Base-by-base conservation (phyloP, 805 yeast species). In the Blastobotrys parvus region DNA sequence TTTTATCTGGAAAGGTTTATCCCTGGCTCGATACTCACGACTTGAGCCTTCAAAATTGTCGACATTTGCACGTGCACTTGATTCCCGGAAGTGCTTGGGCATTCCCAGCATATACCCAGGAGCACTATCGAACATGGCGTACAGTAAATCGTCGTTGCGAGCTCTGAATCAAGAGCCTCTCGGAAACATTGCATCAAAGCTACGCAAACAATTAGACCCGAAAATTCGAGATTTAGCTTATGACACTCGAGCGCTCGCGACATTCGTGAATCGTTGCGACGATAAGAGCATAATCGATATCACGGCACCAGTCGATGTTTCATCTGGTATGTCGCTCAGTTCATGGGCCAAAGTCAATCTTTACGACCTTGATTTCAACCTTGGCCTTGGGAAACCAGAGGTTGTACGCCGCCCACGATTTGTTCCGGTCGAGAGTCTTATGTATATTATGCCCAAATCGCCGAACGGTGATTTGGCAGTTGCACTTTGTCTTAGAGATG, bases 331-430 rank as follows among this genome's bases (percentile, higher is more conserved):
- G 15, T 37, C 37, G 42, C 21, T 48, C 16, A 48, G 51, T 23
- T 48, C 51, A 7, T 48, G 51, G 51, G 42, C 47, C 18, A 45
- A 45, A 37, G 35, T 32, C 21, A 22, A 36, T 23, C 15, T 31
- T 38, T 48, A 38, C 19, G 34, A 23, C 13, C 42, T 45, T 6
- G 51, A 48, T 25, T 48, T 48, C 33, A 40, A 37, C 20, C 22
- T 48, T 2, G 44, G 45, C 3, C 35, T 48, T 17, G 51, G 51
- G 3, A 45, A 40, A 21, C 51, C 51, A 2, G 43, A 35, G 21
- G 38, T 39, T 3, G 43, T 48, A 1, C 22, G 47, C 3, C 31
- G 48, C 18, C 51, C 51, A 7, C 42, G 34, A 22, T 45, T 45
- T 19, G 25, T 19, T n/a, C 49, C 47, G 11, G 43, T 45, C 13